Conservation (phyloP, 306 rosid species). For the Vigna reflexopilosa region DNA sequence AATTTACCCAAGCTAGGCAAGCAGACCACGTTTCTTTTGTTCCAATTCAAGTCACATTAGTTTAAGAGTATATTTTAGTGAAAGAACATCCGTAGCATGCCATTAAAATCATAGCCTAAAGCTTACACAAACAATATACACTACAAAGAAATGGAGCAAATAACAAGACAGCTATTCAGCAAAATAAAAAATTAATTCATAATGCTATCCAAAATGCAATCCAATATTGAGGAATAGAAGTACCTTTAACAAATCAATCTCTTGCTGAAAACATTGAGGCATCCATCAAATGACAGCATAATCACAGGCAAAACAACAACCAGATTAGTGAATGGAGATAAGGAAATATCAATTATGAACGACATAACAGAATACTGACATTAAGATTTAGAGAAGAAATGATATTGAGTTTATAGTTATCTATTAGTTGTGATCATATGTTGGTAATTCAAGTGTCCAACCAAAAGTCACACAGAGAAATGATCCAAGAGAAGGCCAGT, state of each 20-base stretch:
- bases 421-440: slow-evolving; percentile 17
- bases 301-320: slow-evolving; percentile 48
- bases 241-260: slow-evolving; percentile 98
- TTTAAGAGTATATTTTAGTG: slow-evolving; percentile 15
- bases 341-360: slow-evolving; percentile 28
- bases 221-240: slow-evolving; percentile 40
- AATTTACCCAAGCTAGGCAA: slow-evolving; percentile 28
- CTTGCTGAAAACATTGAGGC: slow-evolving; percentile 73
- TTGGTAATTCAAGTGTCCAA: slow-evolving; percentile 18
- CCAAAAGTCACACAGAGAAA: slow-evolving; percentile 11
- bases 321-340: slow-evolving; percentile 52
- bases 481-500: slow-evolving; percentile 12
- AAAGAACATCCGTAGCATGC: slow-evolving; percentile 20
- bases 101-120: slow-evolving; percentile 31
- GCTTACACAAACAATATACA: slow-evolving; percentile 30
- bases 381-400: slow-evolving; percentile 6
- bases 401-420: slow-evolving; percentile 10
- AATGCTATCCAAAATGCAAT: slow-evolving; percentile 30
- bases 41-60: slow-evolving; percentile 24
- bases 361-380: slow-evolving; percentile 35
- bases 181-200: slow-evolving; percentile 22
- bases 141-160: slow-evolving; percentile 12
- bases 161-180: slow-evolving; percentile 26
- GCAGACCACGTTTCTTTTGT: not conserved
- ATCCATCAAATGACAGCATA: slow-evolving; percentile 49